These are phyloP conservation scores for Candida lessepsii DNA, from an alignment of 805 yeast species.

Conservation along the genomic window DNA sequence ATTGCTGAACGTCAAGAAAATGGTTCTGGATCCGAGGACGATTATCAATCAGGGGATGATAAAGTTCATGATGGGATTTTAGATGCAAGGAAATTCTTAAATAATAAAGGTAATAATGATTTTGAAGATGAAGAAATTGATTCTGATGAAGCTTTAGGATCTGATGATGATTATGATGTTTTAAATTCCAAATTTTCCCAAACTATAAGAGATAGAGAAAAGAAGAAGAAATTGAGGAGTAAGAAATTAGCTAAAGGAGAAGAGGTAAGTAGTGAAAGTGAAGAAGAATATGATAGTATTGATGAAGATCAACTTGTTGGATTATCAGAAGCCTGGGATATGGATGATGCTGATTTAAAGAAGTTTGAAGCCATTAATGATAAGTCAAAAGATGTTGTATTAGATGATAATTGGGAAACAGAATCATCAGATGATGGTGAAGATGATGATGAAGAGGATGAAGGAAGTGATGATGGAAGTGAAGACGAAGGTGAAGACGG, in stretches of 20 bases:
- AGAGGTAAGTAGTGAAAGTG: conserved; percentile 40
- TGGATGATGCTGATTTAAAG: conserved; percentile 56
- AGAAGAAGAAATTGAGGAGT: conserved; percentile 32
- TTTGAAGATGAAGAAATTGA: conserved; percentile 68
- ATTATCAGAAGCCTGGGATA: conserved; percentile 86
- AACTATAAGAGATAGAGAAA: conserved; percentile 57
- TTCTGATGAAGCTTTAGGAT: conserved; percentile 87
- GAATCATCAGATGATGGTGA: conserved; percentile 16
- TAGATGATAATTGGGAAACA: conserved; percentile 30
- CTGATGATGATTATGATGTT: conserved; percentile 68
- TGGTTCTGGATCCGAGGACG: conserved; percentile 12
- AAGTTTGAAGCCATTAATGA: conserved; percentile 16
- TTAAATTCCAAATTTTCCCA: conserved; percentile 68
- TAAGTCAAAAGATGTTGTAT: conserved; percentile 20
- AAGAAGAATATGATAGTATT: conserved; percentile 67
- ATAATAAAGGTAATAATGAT: conserved; percentile 25
- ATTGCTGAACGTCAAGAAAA: conserved; percentile 41
- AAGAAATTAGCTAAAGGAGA: conserved; percentile 26
- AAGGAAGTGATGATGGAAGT: conserved; percentile 22
- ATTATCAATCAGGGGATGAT: conserved; percentile 1
- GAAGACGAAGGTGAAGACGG: conserved; percentile 11
- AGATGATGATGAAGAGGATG: conserved; percentile 12
- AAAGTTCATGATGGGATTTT: conserved; percentile 33
- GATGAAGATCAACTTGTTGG: conserved; percentile 77
- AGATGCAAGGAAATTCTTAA: conserved; percentile 39